phyloP scores from a whole-genome alignment of 2,329 filamentous ascomycete species.

The Colletotrichum sp. region DNA sequence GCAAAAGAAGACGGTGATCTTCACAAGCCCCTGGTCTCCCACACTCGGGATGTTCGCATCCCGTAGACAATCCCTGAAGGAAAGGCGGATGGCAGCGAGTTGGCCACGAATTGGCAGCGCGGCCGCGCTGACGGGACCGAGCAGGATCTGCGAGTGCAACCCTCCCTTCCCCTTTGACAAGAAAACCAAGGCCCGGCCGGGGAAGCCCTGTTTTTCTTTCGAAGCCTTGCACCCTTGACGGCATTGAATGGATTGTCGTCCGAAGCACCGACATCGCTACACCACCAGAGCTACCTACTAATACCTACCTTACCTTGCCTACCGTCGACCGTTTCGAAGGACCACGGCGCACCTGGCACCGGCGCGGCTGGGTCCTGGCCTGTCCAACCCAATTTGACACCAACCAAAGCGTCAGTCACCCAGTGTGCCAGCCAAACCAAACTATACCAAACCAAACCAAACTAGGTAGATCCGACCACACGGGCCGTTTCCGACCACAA shows the following conservation, averaged over 20 bases:
- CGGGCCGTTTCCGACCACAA: constrained; percentile 4
- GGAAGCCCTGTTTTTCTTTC: background rate
- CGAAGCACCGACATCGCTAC: background rate
- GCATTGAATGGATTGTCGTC: background rate
- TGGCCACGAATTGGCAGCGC: constrained; percentile 4
- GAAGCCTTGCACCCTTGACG: background rate
- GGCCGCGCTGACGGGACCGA: constrained; percentile 12
- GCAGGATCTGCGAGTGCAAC: constrained; percentile 2
- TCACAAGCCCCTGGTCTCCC: background rate
- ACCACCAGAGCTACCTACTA: background rate
- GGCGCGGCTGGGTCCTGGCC: background rate
- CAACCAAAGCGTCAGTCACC: background rate
- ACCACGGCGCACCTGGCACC: background rate
- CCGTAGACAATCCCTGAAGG: constrained; percentile 9
- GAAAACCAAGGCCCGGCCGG: background rate
- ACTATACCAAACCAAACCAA: background rate
- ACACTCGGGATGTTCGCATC: constrained; percentile 3
- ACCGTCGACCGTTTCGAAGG: constrained; percentile 5
- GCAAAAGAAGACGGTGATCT: background rate
- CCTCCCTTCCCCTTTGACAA: background rate
- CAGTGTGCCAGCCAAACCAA: background rate
- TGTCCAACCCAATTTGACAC: background rate
- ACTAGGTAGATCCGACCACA: background rate
- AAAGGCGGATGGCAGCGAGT: constrained; percentile 5
- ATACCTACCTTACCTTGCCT: background rate